Evolutionary conservation across 495 filamentous ascomycete genomes (phyloP).

Genomic region (Tuber aestivum): DNA sequence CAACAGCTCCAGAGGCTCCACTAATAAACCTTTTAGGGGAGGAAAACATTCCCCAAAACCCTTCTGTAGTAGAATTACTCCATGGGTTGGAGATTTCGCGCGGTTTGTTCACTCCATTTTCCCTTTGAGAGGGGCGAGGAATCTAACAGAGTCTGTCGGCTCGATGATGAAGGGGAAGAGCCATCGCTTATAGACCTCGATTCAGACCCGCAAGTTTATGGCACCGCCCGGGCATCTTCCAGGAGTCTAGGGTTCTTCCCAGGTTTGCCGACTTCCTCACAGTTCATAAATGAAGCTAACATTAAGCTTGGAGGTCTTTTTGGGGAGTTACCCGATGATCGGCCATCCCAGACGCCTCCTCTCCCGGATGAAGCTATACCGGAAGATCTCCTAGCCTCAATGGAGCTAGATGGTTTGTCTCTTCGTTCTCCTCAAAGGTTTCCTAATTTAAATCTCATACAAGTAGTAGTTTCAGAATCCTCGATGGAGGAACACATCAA

Average conservation of each 20-base stretch:
- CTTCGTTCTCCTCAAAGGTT: neutral
- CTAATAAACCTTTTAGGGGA: neutral
- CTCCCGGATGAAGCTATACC: neutral
- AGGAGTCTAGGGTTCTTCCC: neutral
- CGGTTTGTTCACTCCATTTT: neutral
- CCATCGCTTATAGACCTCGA: neutral
- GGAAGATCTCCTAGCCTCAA: neutral
- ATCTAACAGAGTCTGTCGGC: neutral
- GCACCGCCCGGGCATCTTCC: neutral
- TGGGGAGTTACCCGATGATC: neutral
- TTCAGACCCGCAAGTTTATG: neutral
- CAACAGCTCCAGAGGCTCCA: neutral
- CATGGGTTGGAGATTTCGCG: neutral
- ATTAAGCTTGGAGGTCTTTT: neutral
- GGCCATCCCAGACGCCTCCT: neutral
- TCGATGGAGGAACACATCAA: neutral
- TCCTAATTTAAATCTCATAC: neutral
- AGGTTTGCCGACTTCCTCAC: neutral
- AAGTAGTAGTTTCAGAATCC: neutral
- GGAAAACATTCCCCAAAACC: neutral
- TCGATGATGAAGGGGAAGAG: neutral
- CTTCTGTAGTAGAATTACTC: neutral
- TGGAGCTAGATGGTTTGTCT: neutral
- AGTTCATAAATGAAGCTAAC: neutral
- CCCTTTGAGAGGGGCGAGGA: neutral